Evolutionary conservation across 139 green algal genomes (phyloP).

Genomic region (Pycnococcus provasolii): DNA sequence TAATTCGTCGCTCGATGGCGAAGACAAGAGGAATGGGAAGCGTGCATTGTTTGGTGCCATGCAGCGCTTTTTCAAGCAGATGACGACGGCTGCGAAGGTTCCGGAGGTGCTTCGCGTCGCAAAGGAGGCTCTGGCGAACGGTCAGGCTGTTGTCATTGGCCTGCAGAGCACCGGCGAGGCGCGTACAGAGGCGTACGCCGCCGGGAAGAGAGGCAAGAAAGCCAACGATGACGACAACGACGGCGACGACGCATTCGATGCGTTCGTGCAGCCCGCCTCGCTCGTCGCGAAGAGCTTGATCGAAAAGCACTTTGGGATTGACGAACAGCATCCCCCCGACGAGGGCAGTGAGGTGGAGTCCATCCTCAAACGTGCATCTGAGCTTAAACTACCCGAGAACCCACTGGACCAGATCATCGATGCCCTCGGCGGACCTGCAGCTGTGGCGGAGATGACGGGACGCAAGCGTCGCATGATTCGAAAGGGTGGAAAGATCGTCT

Average conservation of each 20-base stretch:
- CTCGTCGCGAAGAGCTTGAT: too few species aligned
- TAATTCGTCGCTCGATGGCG: too few species aligned
- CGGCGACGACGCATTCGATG: too few species aligned
- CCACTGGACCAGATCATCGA: constrained; percentile 63
- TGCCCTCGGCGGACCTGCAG: constrained; percentile 28
- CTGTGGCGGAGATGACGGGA: constrained; percentile 27
- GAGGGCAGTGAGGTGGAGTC: neutral
- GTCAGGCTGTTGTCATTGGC: constrained; percentile 62
- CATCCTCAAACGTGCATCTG: neutral
- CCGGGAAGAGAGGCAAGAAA: too few species aligned
- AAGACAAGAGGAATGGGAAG: too few species aligned
- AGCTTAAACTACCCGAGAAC: constrained; percentile 41
- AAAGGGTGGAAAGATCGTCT: neutral
- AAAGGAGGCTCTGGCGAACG: constrained; percentile 39
- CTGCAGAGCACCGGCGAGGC: constrained; percentile 37
- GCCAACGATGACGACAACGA: too few species aligned
- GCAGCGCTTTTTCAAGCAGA: constrained; percentile 91
- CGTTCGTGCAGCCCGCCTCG: too few species aligned
- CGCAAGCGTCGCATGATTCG: constrained; percentile 51
- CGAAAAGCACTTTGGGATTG: neutral
- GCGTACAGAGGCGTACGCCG: too few species aligned
- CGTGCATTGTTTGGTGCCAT: constrained; percentile 25
- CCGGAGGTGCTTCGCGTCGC: constrained; percentile 55
- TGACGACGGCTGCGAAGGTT: constrained; percentile 43
- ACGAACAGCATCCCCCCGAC: neutral